Conservation (phyloP, 352 stramenopile genomes). For the Achlya hypogyna region DNA sequence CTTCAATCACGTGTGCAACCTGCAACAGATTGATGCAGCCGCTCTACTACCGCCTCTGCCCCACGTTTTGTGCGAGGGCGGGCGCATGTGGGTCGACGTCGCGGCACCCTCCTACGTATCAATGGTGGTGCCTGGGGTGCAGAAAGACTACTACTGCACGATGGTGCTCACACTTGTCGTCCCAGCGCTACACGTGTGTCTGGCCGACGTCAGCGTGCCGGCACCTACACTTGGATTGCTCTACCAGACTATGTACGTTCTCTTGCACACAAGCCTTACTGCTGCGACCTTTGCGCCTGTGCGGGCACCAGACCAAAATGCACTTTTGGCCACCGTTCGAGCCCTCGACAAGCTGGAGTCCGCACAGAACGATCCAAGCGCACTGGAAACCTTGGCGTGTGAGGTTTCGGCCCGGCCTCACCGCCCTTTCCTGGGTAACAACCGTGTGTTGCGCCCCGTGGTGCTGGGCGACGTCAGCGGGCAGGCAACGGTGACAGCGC, state of each 20-base stretch:
- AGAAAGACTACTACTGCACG: background rate
- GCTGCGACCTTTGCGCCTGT: background rate
- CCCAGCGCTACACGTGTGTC: background rate
- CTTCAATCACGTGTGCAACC: background rate
- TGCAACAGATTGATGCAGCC: background rate
- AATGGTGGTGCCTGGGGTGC: background rate
- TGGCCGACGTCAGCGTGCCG: background rate
- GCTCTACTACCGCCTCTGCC: background rate
- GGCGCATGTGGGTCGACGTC: slow-evolving; percentile 2
- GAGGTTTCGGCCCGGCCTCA: background rate
- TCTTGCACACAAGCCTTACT: background rate
- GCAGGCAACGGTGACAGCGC: background rate
- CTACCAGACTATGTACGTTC: background rate
- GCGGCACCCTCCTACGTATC: background rate
- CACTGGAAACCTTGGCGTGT: background rate
- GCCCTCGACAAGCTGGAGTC: slow-evolving; percentile 3
- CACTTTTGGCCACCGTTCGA: background rate
- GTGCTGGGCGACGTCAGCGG: background rate
- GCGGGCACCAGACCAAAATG: background rate
- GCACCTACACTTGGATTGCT: background rate
- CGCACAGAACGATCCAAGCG: background rate
- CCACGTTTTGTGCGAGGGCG: slow-evolving; percentile 5
- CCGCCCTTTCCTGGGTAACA: background rate
- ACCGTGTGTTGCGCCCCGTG: background rate
- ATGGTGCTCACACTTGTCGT: background rate